A percentile compares a stretch with the other conserved stretches of the same genome.
These are phyloP conservation scores for Pleurotus pulmonarius DNA, from an alignment of 768 basidiomycete genomes.

Conservation along the genomic window DNA sequence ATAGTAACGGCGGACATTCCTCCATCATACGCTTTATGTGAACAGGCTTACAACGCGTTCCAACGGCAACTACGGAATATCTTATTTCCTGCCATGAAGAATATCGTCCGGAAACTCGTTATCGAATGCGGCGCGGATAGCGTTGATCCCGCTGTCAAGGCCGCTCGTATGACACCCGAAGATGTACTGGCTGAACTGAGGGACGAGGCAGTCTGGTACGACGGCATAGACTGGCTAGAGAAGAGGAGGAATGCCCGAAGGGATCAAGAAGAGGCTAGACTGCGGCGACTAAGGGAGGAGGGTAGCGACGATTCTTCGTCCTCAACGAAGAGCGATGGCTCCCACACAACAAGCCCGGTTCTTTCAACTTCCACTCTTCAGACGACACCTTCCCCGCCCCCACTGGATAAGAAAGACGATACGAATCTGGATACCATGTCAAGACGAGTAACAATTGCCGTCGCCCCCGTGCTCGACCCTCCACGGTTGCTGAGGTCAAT, in stretches of 20 bases:
- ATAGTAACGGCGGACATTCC: constrained; percentile 51
- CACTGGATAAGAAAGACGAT: constrained; percentile 34
- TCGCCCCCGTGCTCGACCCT: constrained; percentile 59
- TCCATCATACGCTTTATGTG: constrained; percentile 61
- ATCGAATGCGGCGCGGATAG: constrained; percentile 48
- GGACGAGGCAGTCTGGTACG: constrained; percentile 67
- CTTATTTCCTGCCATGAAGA: constrained; percentile 62
- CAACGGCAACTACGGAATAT: constrained; percentile 57
- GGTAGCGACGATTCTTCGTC: constrained; percentile 46
- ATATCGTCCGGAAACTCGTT: constrained; percentile 62
- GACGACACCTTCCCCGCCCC: constrained; percentile 77
- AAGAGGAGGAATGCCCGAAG: constrained; percentile 32
- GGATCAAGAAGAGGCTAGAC: constrained; percentile 23
- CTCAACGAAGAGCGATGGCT: constrained; percentile 37
- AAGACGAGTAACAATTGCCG: constrained; percentile 30
- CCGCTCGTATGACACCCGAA: constrained; percentile 53
- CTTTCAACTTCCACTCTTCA: constrained; percentile 70
- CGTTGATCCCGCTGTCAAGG: constrained; percentile 52
- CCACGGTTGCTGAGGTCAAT: constrained; percentile 62
- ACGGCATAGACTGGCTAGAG: constrained; percentile 69
- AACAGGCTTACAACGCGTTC: constrained; percentile 56
- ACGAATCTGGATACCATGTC: not conserved
- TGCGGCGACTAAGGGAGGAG: constrained; percentile 21
- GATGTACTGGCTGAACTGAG: constrained; percentile 57
- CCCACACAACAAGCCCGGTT: constrained; percentile 67